Conservation (phyloP, 306 rosid genomes). For the Myrica gale region DNA sequence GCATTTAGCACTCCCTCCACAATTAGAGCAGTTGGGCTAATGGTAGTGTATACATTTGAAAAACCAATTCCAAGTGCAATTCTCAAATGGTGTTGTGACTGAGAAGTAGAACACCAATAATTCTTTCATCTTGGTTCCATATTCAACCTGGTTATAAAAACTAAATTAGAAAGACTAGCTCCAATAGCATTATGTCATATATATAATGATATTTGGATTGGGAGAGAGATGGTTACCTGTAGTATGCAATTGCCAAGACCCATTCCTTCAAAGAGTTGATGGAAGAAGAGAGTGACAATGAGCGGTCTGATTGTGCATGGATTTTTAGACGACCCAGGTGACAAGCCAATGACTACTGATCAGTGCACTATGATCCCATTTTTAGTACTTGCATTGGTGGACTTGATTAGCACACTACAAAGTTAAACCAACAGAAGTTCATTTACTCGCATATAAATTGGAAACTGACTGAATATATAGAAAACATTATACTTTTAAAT, state of each 20-base stretch:
- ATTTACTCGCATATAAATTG: too few relatives aligned
- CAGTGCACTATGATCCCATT: slow-evolving; percentile 63
- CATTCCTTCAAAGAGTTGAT: slow-evolving; percentile 77
- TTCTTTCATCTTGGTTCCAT: slow-evolving; percentile 40
- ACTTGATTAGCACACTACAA: background rate
- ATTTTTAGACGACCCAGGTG: slow-evolving; percentile 66
- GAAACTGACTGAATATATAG: too few relatives aligned
- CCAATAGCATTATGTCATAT: background rate
- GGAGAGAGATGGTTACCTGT: slow-evolving; percentile 42
- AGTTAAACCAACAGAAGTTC: background rate
- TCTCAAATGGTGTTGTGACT: slow-evolving; percentile 60
- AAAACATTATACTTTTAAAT: too few relatives aligned
- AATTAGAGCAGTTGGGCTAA: slow-evolving; percentile 50
- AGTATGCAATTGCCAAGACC: slow-evolving; percentile 69
- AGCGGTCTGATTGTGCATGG: slow-evolving; percentile 71
- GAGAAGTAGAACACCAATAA: slow-evolving; percentile 62
- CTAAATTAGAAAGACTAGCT: background rate
- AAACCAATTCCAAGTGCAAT: slow-evolving; percentile 56
- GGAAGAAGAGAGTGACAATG: slow-evolving; percentile 71
- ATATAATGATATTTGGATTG: background rate
- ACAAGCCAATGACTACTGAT: slow-evolving; percentile 70
- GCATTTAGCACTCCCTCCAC: slow-evolving; percentile 66
- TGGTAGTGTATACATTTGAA: slow-evolving; percentile 48
- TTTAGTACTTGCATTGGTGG: slow-evolving; percentile 52
- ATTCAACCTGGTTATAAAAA: slow-evolving; percentile 45